Evolutionary conservation across 306 rosid species (phyloP).

Genomic region (Vigna mungo): DNA sequence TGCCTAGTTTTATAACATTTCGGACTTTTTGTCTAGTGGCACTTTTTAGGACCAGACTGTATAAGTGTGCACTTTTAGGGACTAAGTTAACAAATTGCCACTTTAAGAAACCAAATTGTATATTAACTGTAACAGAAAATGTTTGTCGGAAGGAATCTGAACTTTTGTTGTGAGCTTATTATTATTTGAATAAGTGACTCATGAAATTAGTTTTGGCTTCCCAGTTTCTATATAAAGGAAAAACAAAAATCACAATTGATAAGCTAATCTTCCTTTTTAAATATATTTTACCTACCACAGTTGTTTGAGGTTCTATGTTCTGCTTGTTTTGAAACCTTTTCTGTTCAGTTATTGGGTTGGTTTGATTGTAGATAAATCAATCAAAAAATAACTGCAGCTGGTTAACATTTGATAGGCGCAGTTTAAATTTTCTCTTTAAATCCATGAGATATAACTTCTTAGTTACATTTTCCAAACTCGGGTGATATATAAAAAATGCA

Average conservation of each 20-base stretch:
- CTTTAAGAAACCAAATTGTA: not conserved
- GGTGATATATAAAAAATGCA: not conserved
- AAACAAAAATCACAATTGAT: not conserved
- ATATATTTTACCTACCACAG: not conserved
- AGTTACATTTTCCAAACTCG: not conserved
- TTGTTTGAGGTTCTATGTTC: not conserved
- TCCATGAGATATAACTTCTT: not conserved
- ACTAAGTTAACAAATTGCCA: not conserved
- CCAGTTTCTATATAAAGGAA: constrained; percentile 18
- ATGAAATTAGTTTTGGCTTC: not conserved
- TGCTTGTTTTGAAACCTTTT: constrained; percentile 13
- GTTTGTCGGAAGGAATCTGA: not conserved
- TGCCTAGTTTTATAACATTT: no score
- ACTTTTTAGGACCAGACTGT: not conserved
- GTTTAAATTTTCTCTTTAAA: constrained; percentile 9
- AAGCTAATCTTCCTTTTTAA: constrained; percentile 7
- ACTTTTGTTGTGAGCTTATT: not conserved
- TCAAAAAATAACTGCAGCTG: not conserved
- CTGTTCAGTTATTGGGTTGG: not conserved
- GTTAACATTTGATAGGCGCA: not conserved
- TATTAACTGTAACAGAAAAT: not conserved
- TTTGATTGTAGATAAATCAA: constrained; percentile 18
- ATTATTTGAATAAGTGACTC: constrained; percentile 13
- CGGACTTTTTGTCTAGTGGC: no score
- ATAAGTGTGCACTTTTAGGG: no score